A percentile compares a stretch with the other conserved stretches of the same genome.
phyloP scores from a whole-genome alignment of 345 rosid genomes.

The Populus davidiana region DNA sequence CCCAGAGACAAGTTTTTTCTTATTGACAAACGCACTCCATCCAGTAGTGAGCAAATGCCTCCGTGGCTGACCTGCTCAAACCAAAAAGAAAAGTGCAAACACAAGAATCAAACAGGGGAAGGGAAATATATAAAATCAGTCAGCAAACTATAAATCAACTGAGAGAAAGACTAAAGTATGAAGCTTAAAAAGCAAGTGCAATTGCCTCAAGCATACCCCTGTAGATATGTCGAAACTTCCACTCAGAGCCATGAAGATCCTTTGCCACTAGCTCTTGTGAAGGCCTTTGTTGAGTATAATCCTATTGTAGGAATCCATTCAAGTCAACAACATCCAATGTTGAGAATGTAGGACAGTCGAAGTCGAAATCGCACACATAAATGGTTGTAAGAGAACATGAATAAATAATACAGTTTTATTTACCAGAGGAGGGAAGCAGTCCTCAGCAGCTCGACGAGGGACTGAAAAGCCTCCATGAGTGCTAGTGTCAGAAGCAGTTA shows the following conservation, averaged over 20 bases:
- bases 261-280: constrained; percentile 96
- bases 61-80: constrained; percentile 81
- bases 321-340: constrained; percentile 5
- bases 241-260: constrained; percentile 93
- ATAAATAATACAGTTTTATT: not conserved
- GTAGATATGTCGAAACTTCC: constrained; percentile 95
- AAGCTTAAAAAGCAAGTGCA: not conserved
- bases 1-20: constrained; percentile 97
- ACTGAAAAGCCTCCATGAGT: constrained; percentile 99
- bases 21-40: constrained; percentile 97
- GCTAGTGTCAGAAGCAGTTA: constrained; percentile 98
- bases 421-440: constrained; percentile 99
- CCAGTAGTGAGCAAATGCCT: constrained; percentile 99
- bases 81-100: constrained; percentile 5
- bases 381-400: not conserved
- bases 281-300: constrained; percentile 90
- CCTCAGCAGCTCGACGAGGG: constrained; percentile 99
- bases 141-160: not conserved
- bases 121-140: not conserved
- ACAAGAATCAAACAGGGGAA: not conserved
- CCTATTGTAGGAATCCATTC: constrained; percentile 43
- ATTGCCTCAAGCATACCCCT: constrained; percentile 50
- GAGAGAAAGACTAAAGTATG: not conserved
- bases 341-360: not conserved
- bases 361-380: not conserved